Base-by-base conservation (phyloP, 495 filamentous ascomycete genomes). In the Sabuloglossum arenarium region DNA sequence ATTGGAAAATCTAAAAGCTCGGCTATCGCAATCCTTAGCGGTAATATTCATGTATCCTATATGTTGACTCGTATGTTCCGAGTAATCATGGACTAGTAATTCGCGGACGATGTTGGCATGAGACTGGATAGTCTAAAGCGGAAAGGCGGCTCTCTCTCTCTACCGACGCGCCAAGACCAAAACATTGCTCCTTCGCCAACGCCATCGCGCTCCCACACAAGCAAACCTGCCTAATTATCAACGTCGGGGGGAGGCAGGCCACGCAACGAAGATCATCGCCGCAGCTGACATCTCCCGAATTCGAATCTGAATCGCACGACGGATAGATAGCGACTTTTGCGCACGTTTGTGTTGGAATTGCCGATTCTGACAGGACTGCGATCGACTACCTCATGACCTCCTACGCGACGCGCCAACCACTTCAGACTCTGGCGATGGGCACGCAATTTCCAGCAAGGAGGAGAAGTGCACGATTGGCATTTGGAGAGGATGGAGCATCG, bases 361-460 rank as follows among this genome's bases (percentile, higher is more conserved):
- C n/a, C 39, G 39, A 43, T 43, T 21, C n/a, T 43, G 39, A 43
- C 19, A 10, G 39, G 39, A 59, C 14, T 31, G 30, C 51, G 28
- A 3, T 8, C 14, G 14, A 57, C 30, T 19, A 21, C 31, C 55
- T 52, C 42, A 59, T 59, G 57, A 59, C 55, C 34, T 30, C 11
- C 53, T 28, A 58, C 31, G 57, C 57, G 53, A 59, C 52, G 32
- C 57, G 57, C 51, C 37, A 54, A 47, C 57, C 57, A 30, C 55
- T 59, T 29, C 57, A 54, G 34, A 57, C 52, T n/a, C 32, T 59
- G 31, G 16, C 52, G 31, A 59, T 59, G 57, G 53, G 30, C 23
- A 52, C 58, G 39, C 71, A 49, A 66, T 67, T 30, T 63, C 66
- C 53, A 70, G 61, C 65, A 69, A 66, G 56, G 61, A 56, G 60